Evolutionary conservation across 164 flowering plant genomes (phyloP).

Genomic region (Stephania japonica): DNA sequence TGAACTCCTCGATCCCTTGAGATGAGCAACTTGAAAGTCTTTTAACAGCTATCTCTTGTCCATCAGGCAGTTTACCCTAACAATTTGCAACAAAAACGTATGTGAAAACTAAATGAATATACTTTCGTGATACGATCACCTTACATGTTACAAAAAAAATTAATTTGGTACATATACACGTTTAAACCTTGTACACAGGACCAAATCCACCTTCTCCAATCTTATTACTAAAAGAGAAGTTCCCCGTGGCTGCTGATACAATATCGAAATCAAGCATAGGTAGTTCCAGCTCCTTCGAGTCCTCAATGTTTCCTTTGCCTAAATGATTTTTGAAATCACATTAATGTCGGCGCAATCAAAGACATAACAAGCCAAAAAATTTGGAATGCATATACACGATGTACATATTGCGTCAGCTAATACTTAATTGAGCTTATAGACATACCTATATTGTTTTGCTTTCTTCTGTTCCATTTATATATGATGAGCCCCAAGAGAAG

Average conservation of each 20-base stretch:
- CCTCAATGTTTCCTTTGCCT: background rate
- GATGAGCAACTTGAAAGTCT: conserved; percentile 8
- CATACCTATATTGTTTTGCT: background rate
- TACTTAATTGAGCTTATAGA: background rate
- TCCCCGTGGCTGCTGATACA: conserved; percentile 18
- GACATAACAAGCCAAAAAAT: background rate
- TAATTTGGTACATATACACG: background rate
- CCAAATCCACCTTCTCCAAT: conserved; percentile 40
- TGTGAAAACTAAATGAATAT: background rate
- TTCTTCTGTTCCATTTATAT: background rate
- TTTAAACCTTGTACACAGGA: conserved; percentile 41
- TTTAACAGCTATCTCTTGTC: conserved; percentile 11
- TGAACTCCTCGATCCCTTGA: conserved; percentile 11
- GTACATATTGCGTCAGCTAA: background rate
- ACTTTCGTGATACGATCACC: too few species aligned
- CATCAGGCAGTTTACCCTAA: conserved; percentile 2
- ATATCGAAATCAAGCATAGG: conserved; percentile 9
- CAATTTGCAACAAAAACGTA: background rate
- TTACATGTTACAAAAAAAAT: too few species aligned
- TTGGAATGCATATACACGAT: too few species aligned
- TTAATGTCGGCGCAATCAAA: background rate
- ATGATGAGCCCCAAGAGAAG: conserved; percentile 1
- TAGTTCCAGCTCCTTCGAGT: background rate
- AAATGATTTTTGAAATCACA: background rate
- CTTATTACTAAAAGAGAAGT: conserved; percentile 21